These are phyloP conservation scores for Theobroma cacao DNA, from an alignment of 345 rosid species.

Conservation along the genomic window DNA sequence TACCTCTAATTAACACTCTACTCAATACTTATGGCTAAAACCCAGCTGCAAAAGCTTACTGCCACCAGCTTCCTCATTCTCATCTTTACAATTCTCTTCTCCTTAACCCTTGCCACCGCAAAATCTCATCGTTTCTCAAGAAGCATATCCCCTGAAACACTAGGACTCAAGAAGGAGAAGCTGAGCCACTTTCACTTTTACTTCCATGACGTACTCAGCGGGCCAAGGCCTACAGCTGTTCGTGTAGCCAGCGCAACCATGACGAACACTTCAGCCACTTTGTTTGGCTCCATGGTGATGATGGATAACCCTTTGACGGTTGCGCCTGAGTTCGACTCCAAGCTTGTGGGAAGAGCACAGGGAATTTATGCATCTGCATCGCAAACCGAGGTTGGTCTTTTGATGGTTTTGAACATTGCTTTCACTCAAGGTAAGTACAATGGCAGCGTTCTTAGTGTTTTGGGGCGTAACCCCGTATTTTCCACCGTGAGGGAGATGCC, in stretches of 20 bases:
- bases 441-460: slow-evolving; percentile 47
- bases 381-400: slow-evolving; percentile 30
- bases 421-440: slow-evolving; percentile 52
- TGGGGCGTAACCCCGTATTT: slow-evolving; percentile 40
- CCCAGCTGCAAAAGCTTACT: background rate
- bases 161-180: background rate
- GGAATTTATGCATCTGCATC: slow-evolving; percentile 46
- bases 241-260: slow-evolving; percentile 16
- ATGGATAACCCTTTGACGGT: slow-evolving; percentile 46
- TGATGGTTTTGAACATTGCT: slow-evolving; percentile 46
- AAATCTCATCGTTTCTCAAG: slow-evolving; percentile 13
- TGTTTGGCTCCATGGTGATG: slow-evolving; percentile 38
- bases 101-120: background rate
- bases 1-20: background rate
- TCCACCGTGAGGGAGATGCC: slow-evolving; percentile 49
- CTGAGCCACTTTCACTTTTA: background rate
- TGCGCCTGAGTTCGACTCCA: slow-evolving; percentile 33
- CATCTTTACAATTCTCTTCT: background rate
- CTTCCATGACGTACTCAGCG: background rate
- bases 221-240: background rate
- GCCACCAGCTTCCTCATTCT: background rate
- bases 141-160: slow-evolving; percentile 7
- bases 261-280: slow-evolving; percentile 29
- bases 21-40: slow-evolving; percentile 8
- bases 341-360: slow-evolving; percentile 46